Evolutionary conservation across 352 stramenopile genomes (phyloP), one percentile per base, ranked within the genome.

Genomic region (Vaucheria bursata): DNA sequence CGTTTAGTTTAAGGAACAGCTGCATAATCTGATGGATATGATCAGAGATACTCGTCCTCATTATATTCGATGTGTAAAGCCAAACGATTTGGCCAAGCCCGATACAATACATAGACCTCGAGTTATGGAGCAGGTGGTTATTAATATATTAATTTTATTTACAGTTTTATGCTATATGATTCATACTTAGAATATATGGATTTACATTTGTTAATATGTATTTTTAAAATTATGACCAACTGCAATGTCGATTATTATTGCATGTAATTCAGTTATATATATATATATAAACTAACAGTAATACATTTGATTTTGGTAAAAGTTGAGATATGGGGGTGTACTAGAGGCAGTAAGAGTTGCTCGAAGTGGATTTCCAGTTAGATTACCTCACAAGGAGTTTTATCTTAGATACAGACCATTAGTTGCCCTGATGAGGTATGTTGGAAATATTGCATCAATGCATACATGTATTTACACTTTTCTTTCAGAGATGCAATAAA

Each of bases 21-120:
- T 94, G 0, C 85, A 74, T 40, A 86, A 75, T 52, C 83, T 93
- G 5, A 92, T 92, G 85, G 78, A 82, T 66, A 75, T 82, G 77
- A 75, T 77, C 66, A 53, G 77, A 29, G 86, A 90, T 68, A 98
- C 94, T 5, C 85, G 93, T 52, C 96, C 94, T 38, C 95, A 98
- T 85, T 99, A 98, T 85, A 97, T 99, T 81, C 91, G 96, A 37
- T 99, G 96, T 84, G 90, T 99, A 67, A 98, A 98, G 85, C 96
- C 96, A 18, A 99, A 99, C 81, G 92, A 98, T 81, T 85, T 89
- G 52, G 92, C 96, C 74, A 86, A 87, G n/a, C 86, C 91, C 0
- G 88, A 93, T 67, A 83, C 89, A n/a, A 97, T 99, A 12, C 65
- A 74, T 18, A 34, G 33, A 1, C 4, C 29, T 31, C 29, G 38